A percentile compares a stretch with the other conserved stretches of the same genome.
phyloP scores from a whole-genome alignment of 495 filamentous ascomycete species.

The Penicillium roqueforti region DNA sequence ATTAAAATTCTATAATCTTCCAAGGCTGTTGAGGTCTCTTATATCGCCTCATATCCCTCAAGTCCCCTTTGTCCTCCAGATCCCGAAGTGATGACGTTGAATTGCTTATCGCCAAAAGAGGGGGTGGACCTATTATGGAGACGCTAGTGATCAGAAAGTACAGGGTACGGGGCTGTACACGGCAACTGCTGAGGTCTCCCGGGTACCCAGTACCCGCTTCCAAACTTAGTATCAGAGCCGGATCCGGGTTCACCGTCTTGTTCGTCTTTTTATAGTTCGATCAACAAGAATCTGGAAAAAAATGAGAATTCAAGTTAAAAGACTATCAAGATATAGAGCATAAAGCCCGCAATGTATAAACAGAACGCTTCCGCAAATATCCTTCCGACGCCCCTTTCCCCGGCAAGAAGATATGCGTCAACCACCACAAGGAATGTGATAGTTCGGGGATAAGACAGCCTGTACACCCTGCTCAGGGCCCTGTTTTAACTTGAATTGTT shows the following conservation, averaged over 20 bases:
- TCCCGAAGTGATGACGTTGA: constrained; percentile 22
- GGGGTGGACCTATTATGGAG: constrained; percentile 20
- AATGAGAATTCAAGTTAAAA: neutral
- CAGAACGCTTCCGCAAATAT: constrained; percentile 11
- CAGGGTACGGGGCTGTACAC: constrained; percentile 10
- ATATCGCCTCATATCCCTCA: neutral
- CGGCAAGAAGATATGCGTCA: constrained; percentile 9
- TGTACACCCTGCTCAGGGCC: constrained; percentile 4
- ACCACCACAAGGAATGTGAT: constrained; percentile 13
- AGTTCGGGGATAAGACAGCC: constrained; percentile 6
- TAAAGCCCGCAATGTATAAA: constrained; percentile 20
- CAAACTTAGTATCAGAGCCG: constrained; percentile 5
- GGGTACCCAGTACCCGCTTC: constrained; percentile 9
- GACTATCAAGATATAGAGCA: constrained; percentile 1
- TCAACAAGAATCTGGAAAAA: neutral
- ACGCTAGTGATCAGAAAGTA: constrained; percentile 11
- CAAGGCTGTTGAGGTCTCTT: neutral
- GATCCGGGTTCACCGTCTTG: constrained; percentile 4
- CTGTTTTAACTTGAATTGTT: constrained; percentile 1
- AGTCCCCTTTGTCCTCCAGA: neutral
- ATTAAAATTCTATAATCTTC: neutral
- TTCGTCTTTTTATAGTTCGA: neutral
- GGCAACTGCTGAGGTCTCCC: constrained; percentile 1
- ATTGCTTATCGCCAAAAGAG: constrained; percentile 32
- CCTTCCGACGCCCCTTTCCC: constrained; percentile 16